Base-by-base conservation (phyloP, 768 basidiomycete genomes). In the Rubroboletus satanas region DNA sequence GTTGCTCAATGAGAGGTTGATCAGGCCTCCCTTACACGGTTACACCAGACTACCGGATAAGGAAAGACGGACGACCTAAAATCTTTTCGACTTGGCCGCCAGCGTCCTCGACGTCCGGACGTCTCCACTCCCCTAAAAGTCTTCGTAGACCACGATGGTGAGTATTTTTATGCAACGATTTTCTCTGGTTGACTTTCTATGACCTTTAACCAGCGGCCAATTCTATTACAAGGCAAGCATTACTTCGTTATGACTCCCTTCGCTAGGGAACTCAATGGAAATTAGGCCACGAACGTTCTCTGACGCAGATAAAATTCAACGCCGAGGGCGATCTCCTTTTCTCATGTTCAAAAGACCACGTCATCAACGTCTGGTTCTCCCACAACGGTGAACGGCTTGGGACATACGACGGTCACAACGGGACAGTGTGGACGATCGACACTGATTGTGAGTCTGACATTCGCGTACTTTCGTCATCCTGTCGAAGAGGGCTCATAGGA, bases 241-340 rank as follows among this genome's bases (percentile, higher is more conserved):
- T 46, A n/a, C 31, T 38, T 52, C 21, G 17, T 45, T 45, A 54
- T 54, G 31, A 32, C 42, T n/a, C 18, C 14, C 52, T n/a, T 37
- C 37, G 51, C 42, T 14, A 44, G 10, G 9, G 47, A 59, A 35
- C 60, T 63, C 43, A 64, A 56, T 49, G 49, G 55, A 57, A 62
- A 62, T 29, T 64, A 93, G 95, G 96, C 62, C 95, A 99, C 75
- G 93, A 98, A 77, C 93, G 96, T 67, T 90, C 96, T 48, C 78
- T 98, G 66, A 98, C 95, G 8, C 93, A 98, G 76, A 90, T 98
- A 82, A 93, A 93, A 77, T 98, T 92, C 81, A 99, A 98, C 76
- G 73, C 79, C 50, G 97, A 98, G 68, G 97, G 97, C 60, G 97
- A 98, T 74, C 80, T 99, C 15, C 79, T 99, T 48, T 97, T 99